Conservation (phyloP, 768 basidiomycete genomes). For the Podaxis sp. region DNA sequence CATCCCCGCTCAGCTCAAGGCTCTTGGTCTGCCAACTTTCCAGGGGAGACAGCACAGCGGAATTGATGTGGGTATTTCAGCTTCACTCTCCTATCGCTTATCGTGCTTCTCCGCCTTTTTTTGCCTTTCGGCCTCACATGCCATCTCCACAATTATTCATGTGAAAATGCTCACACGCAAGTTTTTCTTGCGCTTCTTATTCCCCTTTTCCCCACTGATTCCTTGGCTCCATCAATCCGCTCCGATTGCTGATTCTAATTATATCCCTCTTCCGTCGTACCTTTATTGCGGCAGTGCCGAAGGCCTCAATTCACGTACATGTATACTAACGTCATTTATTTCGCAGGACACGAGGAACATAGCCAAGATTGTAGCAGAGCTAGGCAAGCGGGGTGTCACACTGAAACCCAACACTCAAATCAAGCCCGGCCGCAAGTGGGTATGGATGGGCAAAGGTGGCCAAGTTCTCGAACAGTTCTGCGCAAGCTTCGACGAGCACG, state of each 20-base stretch:
- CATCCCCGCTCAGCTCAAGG: constrained; percentile 71
- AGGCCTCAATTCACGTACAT: background rate
- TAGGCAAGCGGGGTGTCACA: constrained; percentile 66
- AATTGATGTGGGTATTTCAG: constrained; percentile 70
- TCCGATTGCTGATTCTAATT: constrained; percentile 5
- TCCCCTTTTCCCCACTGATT: constrained; percentile 6
- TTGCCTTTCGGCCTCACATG: constrained; percentile 19
- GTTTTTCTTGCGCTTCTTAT: background rate
- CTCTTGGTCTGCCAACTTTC: constrained; percentile 73
- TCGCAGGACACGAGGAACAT: constrained; percentile 88
- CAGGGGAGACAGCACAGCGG: constrained; percentile 86
- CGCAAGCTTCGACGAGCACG: constrained; percentile 7
- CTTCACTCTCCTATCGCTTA: background rate
- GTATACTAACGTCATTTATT: background rate
- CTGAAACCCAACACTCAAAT: constrained; percentile 77
- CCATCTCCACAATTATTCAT: constrained; percentile 20
- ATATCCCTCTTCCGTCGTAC: background rate
- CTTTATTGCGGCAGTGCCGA: background rate
- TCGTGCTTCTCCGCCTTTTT: constrained; percentile 19
- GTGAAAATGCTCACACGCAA: background rate
- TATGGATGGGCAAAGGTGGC: constrained; percentile 83
- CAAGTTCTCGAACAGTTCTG: constrained; percentile 54
- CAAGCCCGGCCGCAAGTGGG: constrained; percentile 66
- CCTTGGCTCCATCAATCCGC: background rate
- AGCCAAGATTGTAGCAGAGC: constrained; percentile 74